Evolutionary conservation across 116 monocot species (phyloP), one percentile per base, ranked within the genome.

Genomic region (Phalaenopsis hybrid): DNA sequence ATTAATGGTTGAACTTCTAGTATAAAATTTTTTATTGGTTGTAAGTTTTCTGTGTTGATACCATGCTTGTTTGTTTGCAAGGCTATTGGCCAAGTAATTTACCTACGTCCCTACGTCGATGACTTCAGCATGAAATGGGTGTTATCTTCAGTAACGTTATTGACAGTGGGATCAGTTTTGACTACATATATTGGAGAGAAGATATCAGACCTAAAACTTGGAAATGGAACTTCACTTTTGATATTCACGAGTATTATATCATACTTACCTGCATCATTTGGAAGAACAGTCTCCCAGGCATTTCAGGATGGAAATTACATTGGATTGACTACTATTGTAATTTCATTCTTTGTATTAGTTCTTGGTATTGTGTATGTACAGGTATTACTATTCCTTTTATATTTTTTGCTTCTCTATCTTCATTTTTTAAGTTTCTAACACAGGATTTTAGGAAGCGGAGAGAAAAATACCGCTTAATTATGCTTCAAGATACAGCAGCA

Each of bases 381-480:
- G 92, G 99, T 95, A 92, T 80, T 18, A 23, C 3, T 65, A 25
- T 70, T 68, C 67, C 72, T 0, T 73, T 69, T 57, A 74, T 46
- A 8, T 52, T 31, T 41, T 51, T 76, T 50, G 77, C 49, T 4
- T 34, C 20, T 2, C 28, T 76, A 41, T 11, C 58, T 55, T 10
- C 55, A 33, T 81, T 31, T 83, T 73, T 88, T 13, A 70, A 84
- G 44, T 28, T 77, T 73, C 44, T 79, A 76, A 82, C 81, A 74
- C 86, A 85, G 87, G 72, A 45, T 87, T 86, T 85, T 89, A 99
- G 99, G 99, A 99, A 89, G 99, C 99, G 68, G 99, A 99, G 88
- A 90, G 99, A 83, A 99, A 99, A 87, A 99, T 99, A 80, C 99
- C 99, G 59, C 93, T 99, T 85, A 99, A 99, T 81, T 99, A 99